Evolutionary conservation across 352 stramenopile genomes (phyloP), one percentile per base, ranked within the genome.

Genomic region (Lagenidium giganteum): DNA sequence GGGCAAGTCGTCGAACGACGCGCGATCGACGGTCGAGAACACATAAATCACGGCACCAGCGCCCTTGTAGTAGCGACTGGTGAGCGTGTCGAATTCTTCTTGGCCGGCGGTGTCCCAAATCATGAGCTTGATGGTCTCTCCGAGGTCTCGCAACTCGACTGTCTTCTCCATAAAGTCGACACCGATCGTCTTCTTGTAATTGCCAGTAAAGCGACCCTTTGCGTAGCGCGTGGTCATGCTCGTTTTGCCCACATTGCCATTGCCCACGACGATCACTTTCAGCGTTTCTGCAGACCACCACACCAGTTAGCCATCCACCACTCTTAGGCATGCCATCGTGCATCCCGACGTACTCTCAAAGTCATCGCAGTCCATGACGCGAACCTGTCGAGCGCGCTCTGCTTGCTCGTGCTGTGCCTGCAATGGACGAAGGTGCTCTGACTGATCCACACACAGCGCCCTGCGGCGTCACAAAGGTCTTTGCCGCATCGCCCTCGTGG

Each of bases 171-270:
- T 83, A 31, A 91, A 93, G 54, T 92, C 80, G 23, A 85, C 80
- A 18, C 77, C 80, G 28, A 93, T 86, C 16, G 79, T 94, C 37
- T 88, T 90, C 51, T 87, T 88, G 69, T 93, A 93, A 27, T 80
- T 82, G 41, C 64, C 66, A 14, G 73, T 87, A 64, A 87, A 94
- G 31, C 64, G 61, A 34, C 76, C 76, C 48, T 88, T 87, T 33
- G 80, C 75, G 40, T 87, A 91, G 13, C 78, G 71, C 25, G 68
- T 83, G 7, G 80, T 88, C 58, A 93, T 80, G 27, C 71, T 87
- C 16, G 83, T 91, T 51, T 94, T 94, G 35, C 75, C 78, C 13
- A 87, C 83, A 47, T 90, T 91, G 27, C 70, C 80, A 54, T 94
- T 93, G 22, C 83, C 77, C 22, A 93, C 76, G 18, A 91, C 77